These are phyloP conservation scores for Lentinula lateritia DNA, from an alignment of 768 basidiomycete genomes.

Conservation along the genomic window DNA sequence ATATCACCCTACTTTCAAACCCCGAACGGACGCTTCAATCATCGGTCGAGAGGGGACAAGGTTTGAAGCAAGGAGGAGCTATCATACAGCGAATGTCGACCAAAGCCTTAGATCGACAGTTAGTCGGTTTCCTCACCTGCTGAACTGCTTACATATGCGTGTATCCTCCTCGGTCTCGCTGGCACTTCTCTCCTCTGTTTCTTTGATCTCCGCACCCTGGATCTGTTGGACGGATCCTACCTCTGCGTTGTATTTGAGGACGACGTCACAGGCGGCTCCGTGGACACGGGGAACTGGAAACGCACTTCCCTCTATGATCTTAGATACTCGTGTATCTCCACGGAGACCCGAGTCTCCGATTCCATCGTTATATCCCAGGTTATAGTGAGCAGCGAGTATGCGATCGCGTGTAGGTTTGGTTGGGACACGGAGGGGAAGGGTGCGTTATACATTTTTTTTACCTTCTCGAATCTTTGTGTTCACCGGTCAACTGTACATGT, in stretches of 20 bases:
- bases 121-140: slow-evolving; percentile 13
- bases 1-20: too few relatives aligned
- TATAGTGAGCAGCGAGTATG: too few relatives aligned
- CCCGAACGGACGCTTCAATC: too few relatives aligned
- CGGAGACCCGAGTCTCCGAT: too few relatives aligned
- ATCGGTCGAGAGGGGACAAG: too few relatives aligned
- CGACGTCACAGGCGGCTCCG: slow-evolving; percentile 43
- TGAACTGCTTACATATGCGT: slow-evolving; percentile 46
- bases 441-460: slow-evolving; percentile 12
- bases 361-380: too few relatives aligned
- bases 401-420: slow-evolving; percentile 49
- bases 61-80: too few relatives aligned
- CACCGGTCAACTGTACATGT: too few relatives aligned
- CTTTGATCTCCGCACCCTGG: slow-evolving; percentile 41
- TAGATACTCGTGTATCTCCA: too few relatives aligned
- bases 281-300: slow-evolving; percentile 51
- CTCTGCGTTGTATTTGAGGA: slow-evolving; percentile 71
- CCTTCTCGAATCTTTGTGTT: too few relatives aligned
- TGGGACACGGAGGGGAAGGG: slow-evolving; percentile 51
- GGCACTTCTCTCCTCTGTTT: slow-evolving; percentile 52
- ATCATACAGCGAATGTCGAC: too few relatives aligned
- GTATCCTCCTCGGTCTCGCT: slow-evolving; percentile 48
- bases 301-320: slow-evolving; percentile 30
- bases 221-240: slow-evolving; percentile 27
- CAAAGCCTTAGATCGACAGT: too few relatives aligned